Conservation (phyloP, 1,284 basidiomycete species). For the Serendipita sp. region DNA sequence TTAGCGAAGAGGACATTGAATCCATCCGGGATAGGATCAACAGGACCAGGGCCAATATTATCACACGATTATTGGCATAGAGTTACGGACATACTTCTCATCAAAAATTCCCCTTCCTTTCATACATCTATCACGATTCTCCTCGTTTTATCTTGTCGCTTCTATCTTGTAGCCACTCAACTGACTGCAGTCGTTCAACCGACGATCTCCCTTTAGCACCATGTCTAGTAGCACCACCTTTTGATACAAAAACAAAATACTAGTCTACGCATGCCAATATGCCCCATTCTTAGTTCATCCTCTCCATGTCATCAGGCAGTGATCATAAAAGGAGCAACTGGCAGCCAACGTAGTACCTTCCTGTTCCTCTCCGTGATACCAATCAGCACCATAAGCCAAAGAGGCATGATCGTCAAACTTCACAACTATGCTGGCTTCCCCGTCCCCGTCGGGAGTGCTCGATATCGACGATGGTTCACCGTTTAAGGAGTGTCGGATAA, state of each 20-base stretch:
- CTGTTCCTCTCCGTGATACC: slow-evolving; percentile 30
- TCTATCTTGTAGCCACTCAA: slow-evolving; percentile 6
- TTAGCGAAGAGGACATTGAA: slow-evolving; percentile 71
- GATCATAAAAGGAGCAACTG: slow-evolving; percentile 96
- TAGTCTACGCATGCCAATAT: background rate
- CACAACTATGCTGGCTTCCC: slow-evolving; percentile 30
- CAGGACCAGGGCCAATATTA: slow-evolving; percentile 71
- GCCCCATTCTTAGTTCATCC: slow-evolving; percentile 26
- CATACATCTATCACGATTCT: background rate
- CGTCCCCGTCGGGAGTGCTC: slow-evolving; percentile 10
- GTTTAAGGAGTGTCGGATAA: slow-evolving; percentile 38
- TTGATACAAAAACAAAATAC: background rate
- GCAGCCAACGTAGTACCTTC: slow-evolving; percentile 43
- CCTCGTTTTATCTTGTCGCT: slow-evolving; percentile 1
- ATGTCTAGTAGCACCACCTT: background rate
- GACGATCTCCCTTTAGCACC: background rate
- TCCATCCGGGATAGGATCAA: slow-evolving; percentile 74
- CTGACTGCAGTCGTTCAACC: slow-evolving; percentile 6
- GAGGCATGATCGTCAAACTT: slow-evolving; percentile 70
- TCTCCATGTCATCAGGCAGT: slow-evolving; percentile 69
- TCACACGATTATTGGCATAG: slow-evolving; percentile 71
- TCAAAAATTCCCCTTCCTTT: slow-evolving; percentile 8
- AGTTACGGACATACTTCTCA: slow-evolving; percentile 19
- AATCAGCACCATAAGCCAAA: slow-evolving; percentile 91
- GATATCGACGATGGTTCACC: slow-evolving; percentile 4